Conservation (phyloP, 805 yeast genomes). For the Yamadazyma kitorensis region DNA sequence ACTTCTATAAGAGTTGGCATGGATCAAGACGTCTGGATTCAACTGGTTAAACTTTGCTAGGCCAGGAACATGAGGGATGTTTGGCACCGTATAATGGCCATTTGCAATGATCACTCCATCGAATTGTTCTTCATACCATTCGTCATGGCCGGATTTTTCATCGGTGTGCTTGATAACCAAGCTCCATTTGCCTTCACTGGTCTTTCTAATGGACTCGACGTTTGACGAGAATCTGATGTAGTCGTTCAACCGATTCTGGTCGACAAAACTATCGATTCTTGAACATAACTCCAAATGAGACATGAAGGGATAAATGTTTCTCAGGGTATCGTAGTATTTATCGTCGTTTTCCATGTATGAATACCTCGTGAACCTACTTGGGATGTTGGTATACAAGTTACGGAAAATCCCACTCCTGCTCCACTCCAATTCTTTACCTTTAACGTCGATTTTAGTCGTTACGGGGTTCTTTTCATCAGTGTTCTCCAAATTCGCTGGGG, state of each 20-base stretch:
- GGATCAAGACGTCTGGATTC: slow-evolving; percentile 49
- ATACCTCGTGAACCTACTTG: slow-evolving; percentile 34
- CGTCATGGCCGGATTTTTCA: slow-evolving; percentile 13
- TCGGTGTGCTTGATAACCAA: slow-evolving; percentile 21
- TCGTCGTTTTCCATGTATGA: slow-evolving; percentile 29
- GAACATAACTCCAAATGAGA: slow-evolving; percentile 30
- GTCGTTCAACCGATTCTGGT: slow-evolving; percentile 22
- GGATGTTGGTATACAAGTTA: slow-evolving; percentile 41
- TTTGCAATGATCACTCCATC: slow-evolving; percentile 65
- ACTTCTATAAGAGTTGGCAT: slow-evolving; percentile 54
- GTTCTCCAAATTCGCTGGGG: slow-evolving; percentile 16
- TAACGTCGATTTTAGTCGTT: slow-evolving; percentile 2
- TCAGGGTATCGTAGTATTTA: slow-evolving; percentile 17
- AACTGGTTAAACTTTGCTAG: slow-evolving; percentile 43
- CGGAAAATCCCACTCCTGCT: slow-evolving; percentile 35
- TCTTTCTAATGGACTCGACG: slow-evolving; percentile 37
- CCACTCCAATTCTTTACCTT: slow-evolving; percentile 31
- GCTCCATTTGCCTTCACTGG: slow-evolving; percentile 36
- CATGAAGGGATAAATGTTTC: slow-evolving; percentile 36
- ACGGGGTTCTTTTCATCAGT: slow-evolving; percentile 20
- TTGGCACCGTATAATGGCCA: slow-evolving; percentile 66
- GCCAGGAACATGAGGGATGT: slow-evolving; percentile 55
- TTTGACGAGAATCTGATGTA: slow-evolving; percentile 37
- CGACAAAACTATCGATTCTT: slow-evolving; percentile 26
- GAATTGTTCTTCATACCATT: slow-evolving; percentile 46